These are phyloP conservation scores for Globisporangium cystogenes DNA, from an alignment of 352 stramenopile species.

Conservation along the genomic window DNA sequence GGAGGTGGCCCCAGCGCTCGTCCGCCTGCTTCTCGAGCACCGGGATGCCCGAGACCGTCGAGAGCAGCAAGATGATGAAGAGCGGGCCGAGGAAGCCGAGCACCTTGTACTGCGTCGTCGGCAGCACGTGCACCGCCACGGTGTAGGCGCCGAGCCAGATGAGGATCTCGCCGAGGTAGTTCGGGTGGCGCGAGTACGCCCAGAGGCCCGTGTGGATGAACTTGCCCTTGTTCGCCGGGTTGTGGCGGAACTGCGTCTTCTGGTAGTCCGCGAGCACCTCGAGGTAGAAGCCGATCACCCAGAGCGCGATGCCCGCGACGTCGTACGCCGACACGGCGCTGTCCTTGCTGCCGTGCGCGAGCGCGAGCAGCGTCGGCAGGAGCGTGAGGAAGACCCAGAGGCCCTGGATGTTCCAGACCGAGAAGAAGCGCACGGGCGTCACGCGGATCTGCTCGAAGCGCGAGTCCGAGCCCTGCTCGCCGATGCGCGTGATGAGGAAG, in stretches of 20 bases:
- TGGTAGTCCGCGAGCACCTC: constrained; percentile 77
- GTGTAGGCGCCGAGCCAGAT: constrained; percentile 81
- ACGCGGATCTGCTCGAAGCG: constrained; percentile 67
- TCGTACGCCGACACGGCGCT: constrained; percentile 25
- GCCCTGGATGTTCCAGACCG: constrained; percentile 70
- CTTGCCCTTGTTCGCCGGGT: constrained; percentile 57
- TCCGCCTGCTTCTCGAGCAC: constrained; percentile 67
- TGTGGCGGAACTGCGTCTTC: constrained; percentile 72
- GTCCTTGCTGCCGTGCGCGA: constrained; percentile 28
- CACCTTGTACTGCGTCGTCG: constrained; percentile 28
- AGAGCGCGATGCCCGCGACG: constrained; percentile 39
- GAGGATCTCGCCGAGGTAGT: constrained; percentile 90
- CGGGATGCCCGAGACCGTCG: constrained; percentile 58
- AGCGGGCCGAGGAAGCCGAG: constrained; percentile 43
- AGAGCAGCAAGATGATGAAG: constrained; percentile 64
- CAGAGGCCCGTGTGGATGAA: constrained; percentile 83
- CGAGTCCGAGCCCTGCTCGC: constrained; percentile 47
- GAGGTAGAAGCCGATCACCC: constrained; percentile 61
- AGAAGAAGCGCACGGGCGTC: constrained; percentile 60
- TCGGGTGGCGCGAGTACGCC: constrained; percentile 87
- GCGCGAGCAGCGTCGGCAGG: constrained; percentile 47
- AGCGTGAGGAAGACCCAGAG: constrained; percentile 76
- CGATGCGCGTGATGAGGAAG: constrained; percentile 69
- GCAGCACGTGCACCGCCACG: constrained; percentile 33
- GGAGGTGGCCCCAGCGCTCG: constrained; percentile 51